Conservation (phyloP, 1,139 yeast species). For the Zygotorulaspora mrakii region DNA sequence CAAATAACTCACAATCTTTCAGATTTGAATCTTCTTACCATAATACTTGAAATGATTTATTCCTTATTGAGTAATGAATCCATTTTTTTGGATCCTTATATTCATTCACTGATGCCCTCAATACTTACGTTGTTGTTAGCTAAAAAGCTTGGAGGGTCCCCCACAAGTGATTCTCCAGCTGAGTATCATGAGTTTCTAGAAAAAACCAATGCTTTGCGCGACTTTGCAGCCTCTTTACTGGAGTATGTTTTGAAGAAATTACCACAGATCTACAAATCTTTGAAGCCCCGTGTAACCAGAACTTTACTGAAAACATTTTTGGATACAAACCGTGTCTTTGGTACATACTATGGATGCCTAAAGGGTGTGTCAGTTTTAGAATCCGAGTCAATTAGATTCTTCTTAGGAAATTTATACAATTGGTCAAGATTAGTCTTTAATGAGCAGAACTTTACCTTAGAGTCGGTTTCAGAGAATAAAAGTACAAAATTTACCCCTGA, state of each 20-base stretch:
- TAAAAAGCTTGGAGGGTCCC: constrained; percentile 70
- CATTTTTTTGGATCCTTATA: constrained; percentile 89
- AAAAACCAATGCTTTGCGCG: constrained; percentile 64
- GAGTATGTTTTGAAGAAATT: constrained; percentile 72
- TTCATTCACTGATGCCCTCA: constrained; percentile 95
- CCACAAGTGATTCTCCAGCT: constrained; percentile 17
- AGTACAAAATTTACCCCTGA: constrained; percentile 32
- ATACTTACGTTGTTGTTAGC: constrained; percentile 85
- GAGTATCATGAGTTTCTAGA: constrained; percentile 29
- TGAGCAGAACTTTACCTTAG: constrained; percentile 29
- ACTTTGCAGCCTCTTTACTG: constrained; percentile 80
- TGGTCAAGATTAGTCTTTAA: constrained; percentile 64
- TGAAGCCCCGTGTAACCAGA: constrained; percentile 91
- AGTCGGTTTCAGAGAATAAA: constrained; percentile 21
- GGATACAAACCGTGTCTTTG: constrained; percentile 70
- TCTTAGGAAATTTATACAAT: constrained; percentile 77
- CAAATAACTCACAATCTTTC: constrained; percentile 86
- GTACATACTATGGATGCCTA: constrained; percentile 90
- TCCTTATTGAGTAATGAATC: constrained; percentile 82
- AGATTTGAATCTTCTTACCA: constrained; percentile 66
- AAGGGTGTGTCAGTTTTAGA: constrained; percentile 83
- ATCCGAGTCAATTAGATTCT: constrained; percentile 78
- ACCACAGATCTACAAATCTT: constrained; percentile 82
- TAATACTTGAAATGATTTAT: constrained; percentile 86
- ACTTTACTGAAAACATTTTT: constrained; percentile 86